A percentile compares a stretch with the other conserved stretches of the same genome.
Conservation (phyloP, 768 basidiomycete species). For the Collybia nuda region DNA sequence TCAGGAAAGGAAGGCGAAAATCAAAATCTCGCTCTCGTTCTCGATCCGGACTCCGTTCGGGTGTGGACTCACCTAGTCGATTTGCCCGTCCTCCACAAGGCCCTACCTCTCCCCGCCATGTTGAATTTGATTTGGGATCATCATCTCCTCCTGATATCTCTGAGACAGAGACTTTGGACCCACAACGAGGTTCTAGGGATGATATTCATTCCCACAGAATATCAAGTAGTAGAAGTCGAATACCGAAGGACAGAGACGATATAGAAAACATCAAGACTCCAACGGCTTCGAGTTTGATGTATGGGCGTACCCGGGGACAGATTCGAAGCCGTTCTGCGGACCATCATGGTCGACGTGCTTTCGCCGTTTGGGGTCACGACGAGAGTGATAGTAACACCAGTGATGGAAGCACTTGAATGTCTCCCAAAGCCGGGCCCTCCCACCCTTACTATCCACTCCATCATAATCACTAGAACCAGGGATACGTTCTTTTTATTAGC, state of each 20-base stretch:
- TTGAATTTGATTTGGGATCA: conserved; percentile 41
- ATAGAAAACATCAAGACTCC: conserved; percentile 59
- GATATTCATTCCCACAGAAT: conserved; percentile 25
- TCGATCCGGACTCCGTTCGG: conserved; percentile 45
- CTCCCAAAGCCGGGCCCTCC: background rate
- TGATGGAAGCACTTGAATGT: conserved; percentile 48
- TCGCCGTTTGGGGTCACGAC: conserved; percentile 87
- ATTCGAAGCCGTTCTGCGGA: conserved; percentile 37
- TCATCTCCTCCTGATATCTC: conserved; percentile 10
- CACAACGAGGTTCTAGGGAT: conserved; percentile 35
- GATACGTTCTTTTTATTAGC: background rate
- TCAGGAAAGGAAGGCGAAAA: conserved; percentile 30
- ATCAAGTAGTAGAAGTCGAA: conserved; percentile 50
- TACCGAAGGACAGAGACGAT: conserved; percentile 64
- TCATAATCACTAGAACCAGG: background rate
- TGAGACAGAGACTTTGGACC: background rate
- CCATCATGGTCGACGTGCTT: conserved; percentile 50
- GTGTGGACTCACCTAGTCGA: conserved; percentile 64
- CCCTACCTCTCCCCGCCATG: conserved; percentile 52
- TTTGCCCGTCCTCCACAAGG: conserved; percentile 49
- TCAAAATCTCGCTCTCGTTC: conserved; percentile 45
- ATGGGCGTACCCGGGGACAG: conserved; percentile 30
- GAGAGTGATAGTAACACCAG: conserved; percentile 86
- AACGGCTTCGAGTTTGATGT: conserved; percentile 42
- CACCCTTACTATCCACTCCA: background rate